Percentiles rank a stretch among this genome's conserved stretches.
phyloP scores from a whole-genome alignment of 208 protist species.

The Leptomonas pyrrhocoris region DNA sequence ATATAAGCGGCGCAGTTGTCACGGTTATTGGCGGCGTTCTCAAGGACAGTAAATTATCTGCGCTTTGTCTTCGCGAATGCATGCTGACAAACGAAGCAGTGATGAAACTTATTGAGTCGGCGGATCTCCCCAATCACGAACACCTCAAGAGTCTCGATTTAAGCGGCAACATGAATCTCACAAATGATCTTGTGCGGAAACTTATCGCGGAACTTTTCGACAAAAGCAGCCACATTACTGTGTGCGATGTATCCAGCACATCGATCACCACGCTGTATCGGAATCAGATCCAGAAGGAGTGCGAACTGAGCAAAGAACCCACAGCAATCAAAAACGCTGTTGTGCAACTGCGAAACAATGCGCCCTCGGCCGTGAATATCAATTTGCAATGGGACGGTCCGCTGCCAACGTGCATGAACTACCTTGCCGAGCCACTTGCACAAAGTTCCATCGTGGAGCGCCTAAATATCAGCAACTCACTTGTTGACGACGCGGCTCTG shows the following conservation, averaged over 20 bases:
- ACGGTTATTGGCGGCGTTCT: conserved; percentile 49
- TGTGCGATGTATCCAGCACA: conserved; percentile 58
- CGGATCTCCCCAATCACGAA: conserved; percentile 51
- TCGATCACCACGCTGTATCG: conserved; percentile 53
- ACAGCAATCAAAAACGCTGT: conserved; percentile 66
- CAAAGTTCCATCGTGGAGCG: conserved; percentile 54
- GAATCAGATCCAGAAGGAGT: conserved; percentile 56
- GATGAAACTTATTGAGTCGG: conserved; percentile 50
- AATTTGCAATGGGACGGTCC: conserved; percentile 83
- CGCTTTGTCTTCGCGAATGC: conserved; percentile 53
- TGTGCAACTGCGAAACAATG: conserved; percentile 52
- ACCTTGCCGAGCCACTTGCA: conserved; percentile 65
- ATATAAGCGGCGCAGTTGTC: conserved; percentile 46
- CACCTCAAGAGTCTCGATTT: conserved; percentile 60
- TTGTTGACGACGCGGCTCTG: conserved; percentile 66
- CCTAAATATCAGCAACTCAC: conserved; percentile 84
- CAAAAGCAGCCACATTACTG: conserved; percentile 57
- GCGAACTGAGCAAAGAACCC: conserved; percentile 80
- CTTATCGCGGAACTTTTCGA: conserved; percentile 62
- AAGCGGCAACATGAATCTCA: conserved; percentile 56
- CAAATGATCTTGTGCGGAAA: conserved; percentile 50
- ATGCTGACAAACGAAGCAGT: conserved; percentile 54
- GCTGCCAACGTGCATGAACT: conserved; percentile 57
- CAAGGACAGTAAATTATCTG: conserved; percentile 48
- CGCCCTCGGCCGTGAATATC: conserved; percentile 48